Percentiles rank a stretch among this genome's conserved stretches.
Conservation (phyloP, 768 basidiomycete genomes). For the Russula earlei region DNA sequence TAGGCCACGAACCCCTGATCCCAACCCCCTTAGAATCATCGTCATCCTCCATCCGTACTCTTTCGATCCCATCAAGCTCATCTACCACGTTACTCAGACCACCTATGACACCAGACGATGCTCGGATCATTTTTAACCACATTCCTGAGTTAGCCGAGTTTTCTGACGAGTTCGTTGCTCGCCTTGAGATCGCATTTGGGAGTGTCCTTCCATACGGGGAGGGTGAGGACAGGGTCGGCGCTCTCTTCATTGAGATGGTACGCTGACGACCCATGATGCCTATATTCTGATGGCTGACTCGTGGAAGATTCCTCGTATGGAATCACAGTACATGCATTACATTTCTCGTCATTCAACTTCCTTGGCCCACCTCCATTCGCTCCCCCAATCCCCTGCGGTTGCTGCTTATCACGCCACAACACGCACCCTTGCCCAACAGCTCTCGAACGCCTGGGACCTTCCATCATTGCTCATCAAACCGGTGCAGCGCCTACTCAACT, state of each 20-base stretch:
- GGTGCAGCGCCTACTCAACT: constrained; percentile 92
- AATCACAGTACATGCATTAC: constrained; percentile 67
- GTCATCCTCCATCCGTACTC: constrained; percentile 41
- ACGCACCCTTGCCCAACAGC: constrained; percentile 51
- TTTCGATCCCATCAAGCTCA: constrained; percentile 43
- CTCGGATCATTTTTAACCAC: constrained; percentile 66
- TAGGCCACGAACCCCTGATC: constrained; percentile 38
- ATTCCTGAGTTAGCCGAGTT: constrained; percentile 66
- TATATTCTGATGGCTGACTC: neutral
- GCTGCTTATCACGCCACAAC: constrained; percentile 58
- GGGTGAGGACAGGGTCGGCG: constrained; percentile 63
- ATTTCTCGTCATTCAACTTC: constrained; percentile 74
- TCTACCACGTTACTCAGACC: constrained; percentile 31
- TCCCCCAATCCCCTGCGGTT: constrained; percentile 48
- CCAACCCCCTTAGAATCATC: constrained; percentile 28
- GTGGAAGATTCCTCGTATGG: constrained; percentile 55
- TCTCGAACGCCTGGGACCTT: constrained; percentile 88
- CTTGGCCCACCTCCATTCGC: constrained; percentile 50
- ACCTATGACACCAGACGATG: constrained; percentile 66
- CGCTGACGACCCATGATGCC: constrained; percentile 21
- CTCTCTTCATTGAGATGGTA: constrained; percentile 60
- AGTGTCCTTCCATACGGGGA: constrained; percentile 48
- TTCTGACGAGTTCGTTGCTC: constrained; percentile 54
- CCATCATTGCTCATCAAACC: constrained; percentile 94
- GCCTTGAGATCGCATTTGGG: constrained; percentile 59